A percentile compares a stretch with the other conserved stretches of the same genome.
These are phyloP conservation scores for Eragrostis nindensis DNA, from an alignment of 176 grass and related monocot species.

Conservation along the genomic window DNA sequence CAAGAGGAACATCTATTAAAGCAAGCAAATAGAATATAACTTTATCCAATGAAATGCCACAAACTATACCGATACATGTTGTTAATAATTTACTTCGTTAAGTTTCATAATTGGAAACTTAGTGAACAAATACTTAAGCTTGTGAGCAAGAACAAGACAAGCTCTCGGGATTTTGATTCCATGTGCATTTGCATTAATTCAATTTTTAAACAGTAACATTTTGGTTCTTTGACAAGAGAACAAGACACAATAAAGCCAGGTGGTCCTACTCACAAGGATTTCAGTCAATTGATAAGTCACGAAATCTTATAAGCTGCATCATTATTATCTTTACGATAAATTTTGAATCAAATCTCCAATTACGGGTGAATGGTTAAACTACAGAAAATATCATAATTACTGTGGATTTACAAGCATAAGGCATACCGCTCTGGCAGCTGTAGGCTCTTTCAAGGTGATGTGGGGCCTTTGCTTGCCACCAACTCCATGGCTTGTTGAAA, in stretches of 20 bases:
- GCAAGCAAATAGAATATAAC: neutral
- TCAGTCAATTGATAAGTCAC: neutral
- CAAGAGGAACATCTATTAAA: conserved; percentile 3
- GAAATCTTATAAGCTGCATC: neutral
- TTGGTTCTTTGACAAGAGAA: neutral
- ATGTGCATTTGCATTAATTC: conserved; percentile 8
- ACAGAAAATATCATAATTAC: neutral
- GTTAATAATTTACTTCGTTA: neutral
- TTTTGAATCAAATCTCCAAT: neutral
- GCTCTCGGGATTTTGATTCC: neutral
- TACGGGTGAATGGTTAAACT: neutral
- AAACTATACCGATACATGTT: neutral
- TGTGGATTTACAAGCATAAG: neutral
- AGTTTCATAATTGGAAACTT: neutral
- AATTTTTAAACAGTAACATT: neutral
- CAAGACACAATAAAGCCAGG: neutral
- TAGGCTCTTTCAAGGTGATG: conserved; percentile 44
- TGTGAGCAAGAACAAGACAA: neutral
- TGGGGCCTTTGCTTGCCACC: conserved; percentile 47
- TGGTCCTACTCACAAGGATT: neutral
- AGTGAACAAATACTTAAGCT: neutral
- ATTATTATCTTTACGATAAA: neutral
- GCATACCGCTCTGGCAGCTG: conserved; percentile 50
- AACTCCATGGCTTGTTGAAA: conserved; percentile 43
- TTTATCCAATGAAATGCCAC: neutral